Percentiles rank a stretch among this genome's conserved stretches.
These are phyloP conservation scores for Ogataea kodamae DNA, from an alignment of 805 yeast species.

Conservation along the genomic window DNA sequence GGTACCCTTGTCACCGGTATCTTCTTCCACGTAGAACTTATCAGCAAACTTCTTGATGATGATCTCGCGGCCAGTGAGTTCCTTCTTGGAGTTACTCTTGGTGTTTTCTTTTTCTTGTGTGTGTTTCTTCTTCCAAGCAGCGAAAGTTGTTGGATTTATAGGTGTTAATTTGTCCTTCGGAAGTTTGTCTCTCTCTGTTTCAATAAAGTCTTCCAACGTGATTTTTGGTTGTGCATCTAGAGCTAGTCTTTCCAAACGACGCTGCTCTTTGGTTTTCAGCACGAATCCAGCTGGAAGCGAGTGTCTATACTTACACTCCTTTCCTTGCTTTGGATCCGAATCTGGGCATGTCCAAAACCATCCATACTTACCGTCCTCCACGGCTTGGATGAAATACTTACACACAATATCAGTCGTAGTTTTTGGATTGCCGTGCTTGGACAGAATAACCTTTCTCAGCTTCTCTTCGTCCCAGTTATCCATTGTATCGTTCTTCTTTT, in stretches of 20 bases:
- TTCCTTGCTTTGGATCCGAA: constrained; percentile 57
- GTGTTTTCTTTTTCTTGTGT: constrained; percentile 48
- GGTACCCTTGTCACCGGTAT: constrained; percentile 44
- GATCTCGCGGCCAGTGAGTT: constrained; percentile 65
- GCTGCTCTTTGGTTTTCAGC: constrained; percentile 94
- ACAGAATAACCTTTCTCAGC: constrained; percentile 75
- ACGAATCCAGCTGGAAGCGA: constrained; percentile 96
- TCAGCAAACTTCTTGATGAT: constrained; percentile 58
- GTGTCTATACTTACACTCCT: constrained; percentile 87
- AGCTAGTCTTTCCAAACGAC: constrained; percentile 82
- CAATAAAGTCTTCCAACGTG: constrained; percentile 93
- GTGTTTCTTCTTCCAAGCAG: constrained; percentile 77
- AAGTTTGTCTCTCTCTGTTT: constrained; percentile 83
- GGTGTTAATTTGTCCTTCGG: constrained; percentile 79
- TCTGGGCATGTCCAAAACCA: constrained; percentile 99
- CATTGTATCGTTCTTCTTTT: constrained; percentile 69
- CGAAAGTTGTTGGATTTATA: constrained; percentile 76
- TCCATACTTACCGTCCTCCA: constrained; percentile 95
- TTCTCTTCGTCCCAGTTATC: constrained; percentile 97
- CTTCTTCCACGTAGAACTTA: constrained; percentile 52
- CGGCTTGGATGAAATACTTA: constrained; percentile 92
- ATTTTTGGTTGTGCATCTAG: constrained; percentile 82
- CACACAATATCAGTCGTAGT: constrained; percentile 95
- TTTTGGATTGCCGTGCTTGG: constrained; percentile 92
- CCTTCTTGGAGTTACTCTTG: constrained; percentile 42